Conservation (phyloP, 257 asterid species). For the Thymus mandschuricus region DNA sequence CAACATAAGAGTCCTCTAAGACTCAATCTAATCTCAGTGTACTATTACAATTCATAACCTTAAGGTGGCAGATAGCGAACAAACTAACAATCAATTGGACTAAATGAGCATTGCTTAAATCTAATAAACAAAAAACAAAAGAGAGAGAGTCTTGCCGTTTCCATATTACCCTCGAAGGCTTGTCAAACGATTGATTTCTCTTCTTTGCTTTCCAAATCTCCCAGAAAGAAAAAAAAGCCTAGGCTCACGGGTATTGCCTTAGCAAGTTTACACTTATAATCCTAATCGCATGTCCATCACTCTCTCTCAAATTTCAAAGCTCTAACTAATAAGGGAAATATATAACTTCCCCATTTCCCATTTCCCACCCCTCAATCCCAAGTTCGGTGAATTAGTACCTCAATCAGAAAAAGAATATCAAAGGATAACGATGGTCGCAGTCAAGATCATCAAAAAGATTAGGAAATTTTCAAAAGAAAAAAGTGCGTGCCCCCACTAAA, state of each 20-base stretch:
- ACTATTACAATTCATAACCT: not conserved
- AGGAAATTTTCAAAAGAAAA: not conserved
- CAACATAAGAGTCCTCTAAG: conserved; percentile 1
- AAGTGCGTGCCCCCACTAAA: not conserved
- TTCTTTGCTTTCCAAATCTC: conserved; percentile 4
- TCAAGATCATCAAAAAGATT: not conserved
- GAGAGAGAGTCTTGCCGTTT: conserved; percentile 1
- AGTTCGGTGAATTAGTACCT: not conserved
- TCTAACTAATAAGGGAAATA: conserved; percentile 1
- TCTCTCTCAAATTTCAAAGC: not conserved
- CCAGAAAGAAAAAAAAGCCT: not conserved
- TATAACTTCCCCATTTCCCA: not conserved
- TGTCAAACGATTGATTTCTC: not conserved
- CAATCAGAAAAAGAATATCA: conserved; percentile 2
- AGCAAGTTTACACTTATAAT: not conserved
- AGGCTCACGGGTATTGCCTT: conserved; percentile 1
- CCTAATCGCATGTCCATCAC: not conserved
- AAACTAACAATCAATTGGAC: not conserved
- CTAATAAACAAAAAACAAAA: not conserved
- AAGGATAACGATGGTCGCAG: not conserved
- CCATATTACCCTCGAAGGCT: conserved; percentile 3
- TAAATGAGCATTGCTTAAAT: not conserved
- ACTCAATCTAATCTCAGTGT: not conserved
- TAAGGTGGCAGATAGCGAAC: not conserved
- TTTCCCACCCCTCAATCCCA: not conserved